These are phyloP conservation scores for Penicillium italicum DNA, from an alignment of 2,329 filamentous ascomycete species.

Conservation along the genomic window DNA sequence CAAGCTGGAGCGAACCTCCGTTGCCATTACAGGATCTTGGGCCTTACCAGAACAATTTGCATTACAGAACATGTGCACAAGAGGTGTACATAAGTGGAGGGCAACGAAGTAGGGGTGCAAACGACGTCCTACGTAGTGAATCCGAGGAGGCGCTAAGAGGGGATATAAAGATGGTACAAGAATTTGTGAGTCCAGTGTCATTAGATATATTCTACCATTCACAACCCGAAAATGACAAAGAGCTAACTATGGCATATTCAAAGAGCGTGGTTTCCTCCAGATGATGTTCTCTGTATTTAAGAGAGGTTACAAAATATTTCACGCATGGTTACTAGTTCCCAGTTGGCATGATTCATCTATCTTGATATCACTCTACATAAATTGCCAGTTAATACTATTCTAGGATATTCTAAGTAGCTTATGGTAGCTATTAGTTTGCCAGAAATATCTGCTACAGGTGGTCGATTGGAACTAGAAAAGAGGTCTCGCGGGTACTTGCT, in stretches of 20 bases:
- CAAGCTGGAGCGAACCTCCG: slow-evolving; percentile 6
- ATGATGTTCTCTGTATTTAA: neutral
- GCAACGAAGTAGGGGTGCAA: neutral
- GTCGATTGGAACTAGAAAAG: no score
- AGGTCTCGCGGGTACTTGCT: no score
- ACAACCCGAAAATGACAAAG: neutral
- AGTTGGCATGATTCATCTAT: no score
- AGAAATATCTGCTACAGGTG: no score
- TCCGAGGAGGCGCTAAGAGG: neutral
- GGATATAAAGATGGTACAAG: slow-evolving; percentile 15
- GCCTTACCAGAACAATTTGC: neutral
- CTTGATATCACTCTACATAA: no score
- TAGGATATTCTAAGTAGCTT: no score
- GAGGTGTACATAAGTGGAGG: slow-evolving; percentile 5
- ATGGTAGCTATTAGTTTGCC: no score
- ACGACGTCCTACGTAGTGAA: neutral
- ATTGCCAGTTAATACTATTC: no score
- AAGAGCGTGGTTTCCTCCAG: neutral
- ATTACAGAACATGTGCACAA: neutral
- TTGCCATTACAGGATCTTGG: neutral
- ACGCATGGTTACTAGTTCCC: no score
- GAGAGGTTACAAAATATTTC: no score
- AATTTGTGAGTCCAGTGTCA: slow-evolving; percentile 10
- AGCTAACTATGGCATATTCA: neutral
- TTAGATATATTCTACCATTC: no score